phyloP scores from a whole-genome alignment of 2,329 filamentous ascomycete species.

The Decorospora gaudefroyi region DNA sequence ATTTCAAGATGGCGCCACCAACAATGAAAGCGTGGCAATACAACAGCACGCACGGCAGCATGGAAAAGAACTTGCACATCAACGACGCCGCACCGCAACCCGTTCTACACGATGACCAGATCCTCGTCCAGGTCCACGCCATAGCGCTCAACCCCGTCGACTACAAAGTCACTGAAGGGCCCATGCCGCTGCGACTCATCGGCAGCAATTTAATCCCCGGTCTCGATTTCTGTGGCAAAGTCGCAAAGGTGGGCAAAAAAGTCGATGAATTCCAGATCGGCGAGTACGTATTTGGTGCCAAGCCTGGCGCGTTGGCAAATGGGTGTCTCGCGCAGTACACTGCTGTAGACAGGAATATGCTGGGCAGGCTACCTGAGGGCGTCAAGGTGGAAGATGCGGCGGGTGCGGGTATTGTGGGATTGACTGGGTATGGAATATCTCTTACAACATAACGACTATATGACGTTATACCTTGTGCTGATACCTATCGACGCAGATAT shows the following conservation, averaged over 20 bases:
- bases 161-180: slow-evolving; percentile 64
- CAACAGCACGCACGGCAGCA: slow-evolving; percentile 49
- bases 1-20: slow-evolving; percentile 26
- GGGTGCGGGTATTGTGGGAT: slow-evolving; percentile 44
- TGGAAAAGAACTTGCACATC: slow-evolving; percentile 61
- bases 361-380: slow-evolving; percentile 33
- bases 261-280: slow-evolving; percentile 41
- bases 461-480: not conserved
- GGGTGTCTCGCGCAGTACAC: slow-evolving; percentile 49
- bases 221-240: slow-evolving; percentile 58
- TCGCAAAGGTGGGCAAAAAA: slow-evolving; percentile 47
- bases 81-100: slow-evolving; percentile 51
- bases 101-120: slow-evolving; percentile 48
- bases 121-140: slow-evolving; percentile 61
- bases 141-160: slow-evolving; percentile 66
- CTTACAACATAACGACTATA: not conserved
- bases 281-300: slow-evolving; percentile 49
- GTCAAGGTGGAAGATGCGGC: slow-evolving; percentile 44
- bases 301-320: slow-evolving; percentile 34
- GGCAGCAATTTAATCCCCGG: slow-evolving; percentile 51
- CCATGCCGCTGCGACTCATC: slow-evolving; percentile 34
- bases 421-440: slow-evolving; percentile 47
- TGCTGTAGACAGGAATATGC: slow-evolving; percentile 27
- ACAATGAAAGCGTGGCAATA: slow-evolving; percentile 66
- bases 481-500: slow-evolving; percentile 12